Base-by-base conservation (phyloP, 2,329 filamentous ascomycete genomes). In the Laburnicola sp. region DNA sequence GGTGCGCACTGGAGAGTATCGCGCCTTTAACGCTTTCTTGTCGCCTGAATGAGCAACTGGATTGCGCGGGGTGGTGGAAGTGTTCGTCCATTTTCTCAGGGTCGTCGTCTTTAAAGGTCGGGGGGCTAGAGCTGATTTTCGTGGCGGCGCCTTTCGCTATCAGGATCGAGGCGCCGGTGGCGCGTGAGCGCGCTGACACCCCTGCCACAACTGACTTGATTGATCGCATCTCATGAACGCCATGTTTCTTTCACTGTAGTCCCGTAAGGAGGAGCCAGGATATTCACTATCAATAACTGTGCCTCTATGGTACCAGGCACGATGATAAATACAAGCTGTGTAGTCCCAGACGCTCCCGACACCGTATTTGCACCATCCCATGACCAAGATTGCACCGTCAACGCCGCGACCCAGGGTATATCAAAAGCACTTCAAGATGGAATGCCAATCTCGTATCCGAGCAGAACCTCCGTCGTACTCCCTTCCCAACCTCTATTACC, bases 401-500 rank as follows among this genome's bases (percentile, higher is more conserved):
- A 45, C 43, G 34, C 61, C 61, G 48, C 39, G 36, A 54, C 46
- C 58, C 51, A 53, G 63, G 63, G 65, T 69, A 69, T 68, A 65
- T 50, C 53, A 50, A 49, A 60, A 59, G 47, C 41, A 51, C 27
- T 45, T 62, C 58, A 72, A 6, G 60, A 50, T 22, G 63, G 64
- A 54, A 82, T 77, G 7, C 76, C 78, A 60, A 99, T 96, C 75
- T 99, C 94, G 73, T 99, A 99, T 11, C 94, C 94, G 48, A 99
- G 84, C 53, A 99, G 72, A 0, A 94, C 91, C 75, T 99, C 94
- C 0, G 94, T 97, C 31, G 82, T 86, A 21, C 82, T 86, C 1
- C 94, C 94, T 71, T 97, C 94, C 94, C 94, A 99, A 0, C 94
- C 94, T 56, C 94, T 79, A 56, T 94, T 97, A 0, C 94, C 94